Evolutionary conservation across 768 basidiomycete species (phyloP), one percentile per base, ranked within the genome.

Genomic region (Pleurotus tuber-regium): DNA sequence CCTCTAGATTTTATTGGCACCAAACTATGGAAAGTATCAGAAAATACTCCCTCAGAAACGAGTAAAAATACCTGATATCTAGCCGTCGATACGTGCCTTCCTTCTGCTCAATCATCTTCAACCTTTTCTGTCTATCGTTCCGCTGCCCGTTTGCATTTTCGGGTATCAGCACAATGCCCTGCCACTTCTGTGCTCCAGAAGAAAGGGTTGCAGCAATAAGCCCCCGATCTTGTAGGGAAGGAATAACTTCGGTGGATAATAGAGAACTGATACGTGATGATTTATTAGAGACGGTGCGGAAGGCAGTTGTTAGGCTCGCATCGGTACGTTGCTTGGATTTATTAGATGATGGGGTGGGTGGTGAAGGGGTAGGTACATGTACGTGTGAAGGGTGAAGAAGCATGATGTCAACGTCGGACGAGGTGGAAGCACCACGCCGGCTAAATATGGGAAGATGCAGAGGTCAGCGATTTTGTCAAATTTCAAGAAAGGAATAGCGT

Each of bases 131-230:
- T 1, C 62, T 44, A 28, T 53, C 50, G 24, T 51, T 54, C 61
- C 61, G 63, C 7, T 49, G 16, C 21, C 63, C 60, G 18, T 56
- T 51, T 16, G 50, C 30, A 38, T 59, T 59, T 40, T 66, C 61
- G 1, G 83, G 83, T 35, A 83, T 46, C 7, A 78, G 69, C 4
- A 78, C 61, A 4, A 86, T 56, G 11, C 85, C 84, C 23, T 72
- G 64, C 81, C 82, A 86, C 50, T 67, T 70, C 4, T 59, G 65
- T 0, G 61, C 36, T 4, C 69, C 69, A 2, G 38, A 50, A 2
- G 61, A 31, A 16, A 76, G 56, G 1, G 69, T 62, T 2, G 69
- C 67, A 0, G 71, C 76, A 16, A 82, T 55, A 3, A 86, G 59
- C 1, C 80, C 82, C 1, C 69, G 67, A 18, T 70, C 61, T 38